Base-by-base conservation (phyloP, 2,329 filamentous ascomycete species). In the Capronia americana region DNA sequence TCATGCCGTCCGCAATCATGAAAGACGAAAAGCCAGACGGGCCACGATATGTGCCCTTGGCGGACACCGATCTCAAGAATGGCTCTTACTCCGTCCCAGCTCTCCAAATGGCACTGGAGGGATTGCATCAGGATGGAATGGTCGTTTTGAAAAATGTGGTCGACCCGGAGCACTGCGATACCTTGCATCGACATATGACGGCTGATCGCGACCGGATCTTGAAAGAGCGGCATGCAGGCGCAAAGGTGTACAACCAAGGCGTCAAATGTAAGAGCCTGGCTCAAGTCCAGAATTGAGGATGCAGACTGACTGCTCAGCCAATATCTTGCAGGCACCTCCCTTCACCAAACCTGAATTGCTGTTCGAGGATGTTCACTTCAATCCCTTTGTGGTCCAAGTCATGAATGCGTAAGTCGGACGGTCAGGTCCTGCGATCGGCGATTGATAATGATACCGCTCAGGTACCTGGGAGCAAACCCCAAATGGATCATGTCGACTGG, bases 351-450 rank as follows among this genome's bases (percentile, higher is more conserved):
- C 73, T 1, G 70, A 75, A 8, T 73, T 74, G 34, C 70, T 79
- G 1, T 75, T 76, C 63, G 73, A 78, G 54, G 78, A 80, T 69
- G 72, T 81, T 3, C 80, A 79, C 68, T 81, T 80, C 72, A 80
- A 81, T 66, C 73, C 76, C 0, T 80, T 78, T 64, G 73, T 81
- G 23, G 73, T 80, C 28, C 79, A 81, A 60, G 61, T 80, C 2
- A 77, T 77, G 58, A 80, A 79, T 66, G 73, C 74, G 77, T 79
- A 57, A 66, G 76, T 73, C 24, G 23, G 20, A 12, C 24, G n/a
- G 20, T 32, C 55, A 65, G 41, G 53, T n/a, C 8, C 28, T 57
- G 34, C 32, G 55, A 30, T 32, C 26, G 24, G 3, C 6, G 17
- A 10, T 23, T 28, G 34, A 30, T 59, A 79, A 48, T 7, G 5